These are phyloP conservation scores for Fusarium haematococcum DNA, from an alignment of 2,329 filamentous ascomycete genomes.

Conservation along the genomic window DNA sequence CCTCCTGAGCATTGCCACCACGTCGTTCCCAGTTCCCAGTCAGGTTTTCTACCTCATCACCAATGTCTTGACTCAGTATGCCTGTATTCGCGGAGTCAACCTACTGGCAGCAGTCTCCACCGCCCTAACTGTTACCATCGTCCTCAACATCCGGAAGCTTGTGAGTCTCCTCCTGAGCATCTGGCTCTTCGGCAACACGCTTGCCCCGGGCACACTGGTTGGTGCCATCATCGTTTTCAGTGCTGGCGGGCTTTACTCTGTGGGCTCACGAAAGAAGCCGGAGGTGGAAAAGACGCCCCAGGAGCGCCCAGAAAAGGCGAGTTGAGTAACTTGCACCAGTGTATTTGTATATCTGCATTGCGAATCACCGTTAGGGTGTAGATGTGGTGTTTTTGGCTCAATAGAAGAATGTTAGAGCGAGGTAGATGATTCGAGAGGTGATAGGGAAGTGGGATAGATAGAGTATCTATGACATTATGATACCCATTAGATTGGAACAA, in stretches of 20 bases:
- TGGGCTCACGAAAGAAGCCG: conserved; percentile 65
- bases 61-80: conserved; percentile 91
- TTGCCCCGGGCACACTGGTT: conserved; percentile 80
- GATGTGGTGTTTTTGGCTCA: conserved; percentile 11
- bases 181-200: conserved; percentile 89
- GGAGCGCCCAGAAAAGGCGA: conserved; percentile 31
- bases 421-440: background rate
- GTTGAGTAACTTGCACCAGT: conserved; percentile 8
- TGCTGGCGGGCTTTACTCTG: conserved; percentile 89
- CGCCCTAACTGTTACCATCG: conserved; percentile 94
- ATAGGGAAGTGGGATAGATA: background rate
- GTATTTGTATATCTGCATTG: background rate
- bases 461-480: background rate
- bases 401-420: background rate
- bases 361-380: conserved; percentile 7
- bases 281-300: conserved; percentile 16
- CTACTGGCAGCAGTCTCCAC: conserved; percentile 89
- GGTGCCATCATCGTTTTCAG: conserved; percentile 90
- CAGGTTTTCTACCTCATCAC: conserved; percentile 78
- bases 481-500: background rate
- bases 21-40: conserved; percentile 63
- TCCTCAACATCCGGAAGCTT: conserved; percentile 94
- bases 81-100: conserved; percentile 96
- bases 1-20: conserved; percentile 26
- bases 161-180: conserved; percentile 92